Percentiles rank a stretch among this genome's conserved stretches.
phyloP scores from a whole-genome alignment of 2,329 filamentous ascomycete species.

The Penicillium sp. region DNA sequence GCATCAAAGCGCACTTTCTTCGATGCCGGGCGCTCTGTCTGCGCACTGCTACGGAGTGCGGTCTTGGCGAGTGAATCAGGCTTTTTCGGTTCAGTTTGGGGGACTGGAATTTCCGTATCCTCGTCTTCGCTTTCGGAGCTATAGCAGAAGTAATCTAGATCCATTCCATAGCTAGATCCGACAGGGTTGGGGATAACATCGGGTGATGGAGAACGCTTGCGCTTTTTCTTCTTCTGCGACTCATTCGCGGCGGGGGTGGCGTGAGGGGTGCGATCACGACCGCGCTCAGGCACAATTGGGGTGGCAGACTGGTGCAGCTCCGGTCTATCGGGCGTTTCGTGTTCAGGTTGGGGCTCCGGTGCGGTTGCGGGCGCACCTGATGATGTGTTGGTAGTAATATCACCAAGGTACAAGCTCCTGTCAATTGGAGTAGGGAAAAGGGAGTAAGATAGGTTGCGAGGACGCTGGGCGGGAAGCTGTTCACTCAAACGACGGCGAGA shows the following conservation, averaged over 20 bases:
- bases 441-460: conserved; percentile 31
- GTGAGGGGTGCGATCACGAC: conserved; percentile 10
- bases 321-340: conserved; percentile 6
- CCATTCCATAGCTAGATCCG: conserved; percentile 47
- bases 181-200: conserved; percentile 48
- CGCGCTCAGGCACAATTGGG: not conserved
- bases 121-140: conserved; percentile 39
- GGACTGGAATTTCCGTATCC: conserved; percentile 16
- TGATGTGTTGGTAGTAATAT: conserved; percentile 18
- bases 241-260: conserved; percentile 8
- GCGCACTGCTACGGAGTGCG: conserved; percentile 22
- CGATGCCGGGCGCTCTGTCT: conserved; percentile 26
- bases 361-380: conserved; percentile 3
- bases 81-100: conserved; percentile 20
- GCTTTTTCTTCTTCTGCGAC: conserved; percentile 35
- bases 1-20: conserved; percentile 43
- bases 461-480: conserved; percentile 24
- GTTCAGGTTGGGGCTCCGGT: not conserved
- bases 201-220: conserved; percentile 46
- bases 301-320: conserved; percentile 2
- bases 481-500: conserved; percentile 24
- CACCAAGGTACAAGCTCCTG: conserved; percentile 27
- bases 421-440: conserved; percentile 34
- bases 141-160: conserved; percentile 44
- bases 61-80: conserved; percentile 17